Base-by-base conservation (phyloP, 2,329 filamentous ascomycete species). In the Huntiella abstrusa region DNA sequence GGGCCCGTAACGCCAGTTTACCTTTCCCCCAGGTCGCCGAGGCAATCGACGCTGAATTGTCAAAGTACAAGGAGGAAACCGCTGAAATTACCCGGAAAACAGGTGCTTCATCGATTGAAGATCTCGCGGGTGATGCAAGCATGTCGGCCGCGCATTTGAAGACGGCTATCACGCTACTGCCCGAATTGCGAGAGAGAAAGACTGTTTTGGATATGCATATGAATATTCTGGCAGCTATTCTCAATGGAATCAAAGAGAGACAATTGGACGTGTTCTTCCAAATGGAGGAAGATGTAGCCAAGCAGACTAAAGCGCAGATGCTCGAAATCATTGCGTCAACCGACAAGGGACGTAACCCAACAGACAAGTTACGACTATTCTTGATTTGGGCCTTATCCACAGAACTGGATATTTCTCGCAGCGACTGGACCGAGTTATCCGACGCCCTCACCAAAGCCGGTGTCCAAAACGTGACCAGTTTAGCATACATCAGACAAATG, bases 301-400 rank as follows among this genome's bases (percentile, higher is more conserved):
- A 93, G 63, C 84, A 94, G 60, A 84, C 80, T 43, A 93, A 93
- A 62, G 67, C 78, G 2, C 87, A 96, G 59, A 79, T 96, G 50
- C 65, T 96, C 35, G 86, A 96, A 47, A 68, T 92, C 10, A 75
- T 98, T 57, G 85, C 80, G 54, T 83, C 91, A 53, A 62, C 71
- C 2, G 75, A 77, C 52, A 93, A 92, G 63, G 91, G 91, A 44
- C 83, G 75, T 39, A 74, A 93, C 42, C 77, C 91, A 2, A 65
- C 78, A 16, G 91, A 98, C 60, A 96, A 96, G 64, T 73, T 98
- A 22, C 76, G 91, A 37, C 65, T 96, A 10, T 98, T 98, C 61
- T 80, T 96, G 53, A 95, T 98, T 55, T 98, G 91, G 91, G 91
- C 83, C 63, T 65, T 98, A 46, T 95, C 85, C 59, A 92, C 85